These are phyloP conservation scores for Rostrohypoxylon terebratum DNA, from an alignment of 495 filamentous ascomycete species.

Conservation along the genomic window DNA sequence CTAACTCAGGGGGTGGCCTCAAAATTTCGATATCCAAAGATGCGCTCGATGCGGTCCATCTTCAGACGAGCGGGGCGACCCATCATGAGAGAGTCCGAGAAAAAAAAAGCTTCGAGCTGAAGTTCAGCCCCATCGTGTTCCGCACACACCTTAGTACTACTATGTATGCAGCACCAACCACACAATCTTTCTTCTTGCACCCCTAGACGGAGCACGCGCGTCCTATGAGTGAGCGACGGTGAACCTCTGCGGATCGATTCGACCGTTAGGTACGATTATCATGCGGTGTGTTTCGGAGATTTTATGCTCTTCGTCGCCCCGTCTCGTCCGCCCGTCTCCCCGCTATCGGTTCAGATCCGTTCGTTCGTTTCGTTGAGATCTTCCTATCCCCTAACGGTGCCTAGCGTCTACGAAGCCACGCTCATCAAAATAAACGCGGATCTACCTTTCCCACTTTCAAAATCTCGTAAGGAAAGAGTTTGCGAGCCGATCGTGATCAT, in stretches of 20 bases:
- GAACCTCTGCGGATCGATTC: constrained; percentile 12
- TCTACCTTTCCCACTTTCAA: neutral
- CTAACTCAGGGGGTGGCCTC: constrained; percentile 6
- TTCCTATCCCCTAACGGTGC: constrained; percentile 20
- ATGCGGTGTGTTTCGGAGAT: constrained; percentile 38
- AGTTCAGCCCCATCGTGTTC: constrained; percentile 13
- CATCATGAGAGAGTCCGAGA: neutral
- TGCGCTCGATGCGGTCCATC: constrained; percentile 34
- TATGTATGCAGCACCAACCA: too few relatives aligned
- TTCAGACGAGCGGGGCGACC: constrained; percentile 21
- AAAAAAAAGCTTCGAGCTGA: constrained; percentile 11
- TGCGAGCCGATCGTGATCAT: constrained; percentile 1
- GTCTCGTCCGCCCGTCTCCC: neutral
- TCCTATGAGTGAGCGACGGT: constrained; percentile 19
- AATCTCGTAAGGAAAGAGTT: neutral
- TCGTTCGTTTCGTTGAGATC: neutral
- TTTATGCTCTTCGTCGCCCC: neutral
- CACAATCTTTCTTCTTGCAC: neutral
- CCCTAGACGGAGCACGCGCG: constrained; percentile 10
- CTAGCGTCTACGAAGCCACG: neutral
- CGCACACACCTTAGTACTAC: neutral
- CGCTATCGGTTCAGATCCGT: constrained; percentile 9
- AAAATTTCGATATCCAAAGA: constrained; percentile 32
- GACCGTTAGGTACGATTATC: constrained; percentile 11
- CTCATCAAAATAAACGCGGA: constrained; percentile 1